Percentiles rank a stretch among this genome's conserved stretches.
Conservation (phyloP, 257 asterid genomes). For the Primulina eburnea region DNA sequence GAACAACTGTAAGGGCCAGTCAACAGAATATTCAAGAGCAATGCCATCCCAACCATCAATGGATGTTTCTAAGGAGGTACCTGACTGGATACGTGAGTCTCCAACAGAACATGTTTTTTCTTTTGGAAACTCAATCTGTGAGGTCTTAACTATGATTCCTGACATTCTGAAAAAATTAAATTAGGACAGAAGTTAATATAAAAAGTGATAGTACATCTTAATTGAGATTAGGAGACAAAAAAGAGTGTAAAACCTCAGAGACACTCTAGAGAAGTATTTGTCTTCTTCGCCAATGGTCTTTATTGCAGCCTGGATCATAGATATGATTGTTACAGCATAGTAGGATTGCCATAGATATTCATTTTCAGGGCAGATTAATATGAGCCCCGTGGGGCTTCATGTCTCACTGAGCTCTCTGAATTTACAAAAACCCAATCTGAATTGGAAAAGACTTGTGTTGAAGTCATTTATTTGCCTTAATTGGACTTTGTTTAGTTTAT, state of each 20-base stretch:
- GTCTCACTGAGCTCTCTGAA: not conserved
- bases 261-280: conserved; percentile 77
- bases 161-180: conserved; percentile 58
- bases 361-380: conserved; percentile 9
- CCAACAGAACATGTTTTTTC: conserved; percentile 62
- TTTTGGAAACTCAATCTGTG: conserved; percentile 66
- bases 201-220: conserved; percentile 11
- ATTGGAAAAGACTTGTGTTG: too few species aligned
- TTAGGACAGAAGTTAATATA: conserved; percentile 19
- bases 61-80: conserved; percentile 59
- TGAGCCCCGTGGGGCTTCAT: not conserved
- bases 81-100: conserved; percentile 52
- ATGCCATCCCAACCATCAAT: conserved; percentile 97
- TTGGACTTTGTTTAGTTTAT: too few species aligned
- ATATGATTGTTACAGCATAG: conserved; percentile 26
- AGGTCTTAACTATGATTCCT: conserved; percentile 65
- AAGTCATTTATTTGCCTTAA: too few species aligned
- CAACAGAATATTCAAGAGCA: conserved; percentile 84
- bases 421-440: not conserved
- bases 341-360: conserved; percentile 22
- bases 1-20: conserved; percentile 97
- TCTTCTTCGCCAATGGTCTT: conserved; percentile 97
- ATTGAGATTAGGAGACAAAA: conserved; percentile 16
- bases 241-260: conserved; percentile 57
- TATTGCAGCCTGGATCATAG: conserved; percentile 69